A percentile compares a stretch with the other conserved stretches of the same genome.
Evolutionary conservation across 495 filamentous ascomycete species (phyloP).

Genomic region (Mytilinidion resinicola): DNA sequence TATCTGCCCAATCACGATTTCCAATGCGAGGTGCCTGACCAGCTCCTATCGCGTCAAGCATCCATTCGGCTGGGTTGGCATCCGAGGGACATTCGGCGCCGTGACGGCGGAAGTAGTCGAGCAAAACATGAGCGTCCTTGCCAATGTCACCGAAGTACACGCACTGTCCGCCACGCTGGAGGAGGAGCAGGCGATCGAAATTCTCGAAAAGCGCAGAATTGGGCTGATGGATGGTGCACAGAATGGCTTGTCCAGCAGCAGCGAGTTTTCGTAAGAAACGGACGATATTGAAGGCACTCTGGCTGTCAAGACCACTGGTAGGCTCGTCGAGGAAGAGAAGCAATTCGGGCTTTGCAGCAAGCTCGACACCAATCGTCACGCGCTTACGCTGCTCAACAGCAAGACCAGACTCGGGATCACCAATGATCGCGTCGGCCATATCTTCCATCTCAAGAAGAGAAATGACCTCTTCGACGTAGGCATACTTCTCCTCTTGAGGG

Average conservation of each 20-base stretch:
- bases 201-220: slow-evolving; percentile 79
- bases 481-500: slow-evolving; percentile 65
- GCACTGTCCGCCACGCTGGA: slow-evolving; percentile 57
- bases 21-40: slow-evolving; percentile 66
- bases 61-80: slow-evolving; percentile 80
- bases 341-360: slow-evolving; percentile 78
- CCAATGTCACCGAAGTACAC: slow-evolving; percentile 68
- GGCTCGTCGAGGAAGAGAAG: slow-evolving; percentile 88
- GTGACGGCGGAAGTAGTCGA: slow-evolving; percentile 42
- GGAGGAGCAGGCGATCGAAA: slow-evolving; percentile 61
- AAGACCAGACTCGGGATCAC: slow-evolving; percentile 66
- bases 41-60: slow-evolving; percentile 82
- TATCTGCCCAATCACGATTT: slow-evolving; percentile 71
- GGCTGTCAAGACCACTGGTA: slow-evolving; percentile 79
- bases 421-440: slow-evolving; percentile 80
- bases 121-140: slow-evolving; percentile 44
- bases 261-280: slow-evolving; percentile 82
- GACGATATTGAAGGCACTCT: slow-evolving; percentile 82
- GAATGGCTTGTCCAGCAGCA: slow-evolving; percentile 75
- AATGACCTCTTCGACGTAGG: slow-evolving; percentile 79
- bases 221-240: slow-evolving; percentile 91
- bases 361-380: slow-evolving; percentile 83
- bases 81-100: slow-evolving; percentile 49
- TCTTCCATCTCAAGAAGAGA: slow-evolving; percentile 73
- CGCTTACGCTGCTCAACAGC: slow-evolving; percentile 88